Percentiles rank a stretch among this genome's conserved stretches.
These are phyloP conservation scores for Brasenia schreberi DNA, from an alignment of 164 flowering plant species.

Conservation along the genomic window DNA sequence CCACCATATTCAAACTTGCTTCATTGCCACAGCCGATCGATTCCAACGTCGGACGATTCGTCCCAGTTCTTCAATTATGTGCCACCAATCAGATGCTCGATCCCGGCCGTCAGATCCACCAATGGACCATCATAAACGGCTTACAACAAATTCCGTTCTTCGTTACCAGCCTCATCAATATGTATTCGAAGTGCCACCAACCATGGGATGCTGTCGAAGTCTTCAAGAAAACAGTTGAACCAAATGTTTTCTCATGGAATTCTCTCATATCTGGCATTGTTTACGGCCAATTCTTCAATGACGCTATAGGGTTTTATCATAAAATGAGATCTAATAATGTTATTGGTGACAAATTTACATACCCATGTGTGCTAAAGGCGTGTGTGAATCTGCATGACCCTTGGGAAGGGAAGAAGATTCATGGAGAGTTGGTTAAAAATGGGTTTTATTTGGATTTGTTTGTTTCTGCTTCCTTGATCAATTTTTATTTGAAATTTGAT, in stretches of 20 bases:
- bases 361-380: slow-evolving; percentile 52
- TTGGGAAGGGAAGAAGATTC: slow-evolving; percentile 32
- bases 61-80: slow-evolving; percentile 40
- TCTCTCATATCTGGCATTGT: slow-evolving; percentile 47
- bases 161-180: slow-evolving; percentile 60
- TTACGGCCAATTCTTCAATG: slow-evolving; percentile 19
- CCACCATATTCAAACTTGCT: not conserved
- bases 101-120: slow-evolving; percentile 40
- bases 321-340: slow-evolving; percentile 26
- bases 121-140: slow-evolving; percentile 29
- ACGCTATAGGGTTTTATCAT: slow-evolving; percentile 24
- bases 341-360: slow-evolving; percentile 48
- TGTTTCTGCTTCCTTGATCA: slow-evolving; percentile 18
- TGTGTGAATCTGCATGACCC: slow-evolving; percentile 17
- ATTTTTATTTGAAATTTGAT: slow-evolving; percentile 17
- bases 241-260: slow-evolving; percentile 47
- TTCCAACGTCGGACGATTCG: slow-evolving; percentile 14
- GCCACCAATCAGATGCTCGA: slow-evolving; percentile 27
- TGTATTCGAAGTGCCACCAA: slow-evolving; percentile 56
- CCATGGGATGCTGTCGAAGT: slow-evolving; percentile 28
- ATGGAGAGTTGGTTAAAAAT: slow-evolving; percentile 22
- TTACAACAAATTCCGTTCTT: slow-evolving; percentile 28
- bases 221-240: slow-evolving; percentile 16
- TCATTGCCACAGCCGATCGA: not conserved
- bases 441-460: slow-evolving; percentile 13